Evolutionary conservation across 2,329 filamentous ascomycete species (phyloP).

Genomic region (Ophiostoma novo-ulmi): DNA sequence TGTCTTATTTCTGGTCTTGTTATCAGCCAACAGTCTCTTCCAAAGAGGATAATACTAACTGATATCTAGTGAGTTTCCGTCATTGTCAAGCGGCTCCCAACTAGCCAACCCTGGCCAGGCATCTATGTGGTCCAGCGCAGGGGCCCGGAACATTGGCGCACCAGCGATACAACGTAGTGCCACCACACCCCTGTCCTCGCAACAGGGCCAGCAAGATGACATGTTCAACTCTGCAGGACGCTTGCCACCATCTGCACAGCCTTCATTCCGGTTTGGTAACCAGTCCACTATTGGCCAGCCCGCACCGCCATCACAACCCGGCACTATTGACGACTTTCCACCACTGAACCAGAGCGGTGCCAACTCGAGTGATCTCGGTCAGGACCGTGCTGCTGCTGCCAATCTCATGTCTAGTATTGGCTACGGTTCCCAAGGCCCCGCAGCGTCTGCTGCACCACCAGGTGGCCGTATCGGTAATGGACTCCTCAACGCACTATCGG

Average conservation of each 20-base stretch:
- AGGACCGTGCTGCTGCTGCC: slow-evolving; percentile 48
- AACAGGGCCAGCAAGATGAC: slow-evolving; percentile 48
- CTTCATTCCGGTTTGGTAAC: slow-evolving; percentile 50
- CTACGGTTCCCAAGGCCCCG: slow-evolving; percentile 46
- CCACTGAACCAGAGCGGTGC: slow-evolving; percentile 51
- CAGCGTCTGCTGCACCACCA: slow-evolving; percentile 35
- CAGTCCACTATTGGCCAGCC: slow-evolving; percentile 16
- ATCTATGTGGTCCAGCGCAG: slow-evolving; percentile 52
- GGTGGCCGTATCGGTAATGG: slow-evolving; percentile 50
- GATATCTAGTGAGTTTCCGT: slow-evolving; percentile 57
- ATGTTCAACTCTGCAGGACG: slow-evolving; percentile 40
- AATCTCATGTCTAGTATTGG: slow-evolving; percentile 51
- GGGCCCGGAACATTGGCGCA: slow-evolving; percentile 45
- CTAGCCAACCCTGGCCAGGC: slow-evolving; percentile 45
- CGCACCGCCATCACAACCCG: slow-evolving; percentile 46
- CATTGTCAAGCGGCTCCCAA: slow-evolving; percentile 57
- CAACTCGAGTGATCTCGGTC: slow-evolving; percentile 51
- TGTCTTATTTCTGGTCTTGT: neutral
- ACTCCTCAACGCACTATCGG: slow-evolving; percentile 59
- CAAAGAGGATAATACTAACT: slow-evolving; percentile 31
- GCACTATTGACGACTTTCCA: slow-evolving; percentile 56
- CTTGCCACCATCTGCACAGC: slow-evolving; percentile 38
- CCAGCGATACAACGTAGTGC: slow-evolving; percentile 47
- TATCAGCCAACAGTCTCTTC: neutral
- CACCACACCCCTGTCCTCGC: slow-evolving; percentile 46